Conservation (phyloP, 805 yeast genomes). For the Yamadazyma sp. region DNA sequence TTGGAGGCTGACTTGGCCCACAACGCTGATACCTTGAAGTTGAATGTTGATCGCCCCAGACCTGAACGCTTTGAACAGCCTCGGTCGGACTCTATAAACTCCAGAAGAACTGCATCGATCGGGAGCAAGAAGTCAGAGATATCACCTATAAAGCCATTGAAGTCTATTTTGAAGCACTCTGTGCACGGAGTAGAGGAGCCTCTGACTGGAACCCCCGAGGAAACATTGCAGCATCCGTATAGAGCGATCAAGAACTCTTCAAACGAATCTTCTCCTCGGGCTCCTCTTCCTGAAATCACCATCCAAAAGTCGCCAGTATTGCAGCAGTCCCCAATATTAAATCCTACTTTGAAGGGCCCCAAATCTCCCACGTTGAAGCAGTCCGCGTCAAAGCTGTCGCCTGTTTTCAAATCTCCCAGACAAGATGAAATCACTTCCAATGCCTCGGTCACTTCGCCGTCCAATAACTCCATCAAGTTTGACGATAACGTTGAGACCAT, state of each 20-base stretch:
- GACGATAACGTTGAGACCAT: slow-evolving; percentile 39
- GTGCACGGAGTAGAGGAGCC: slow-evolving; percentile 7
- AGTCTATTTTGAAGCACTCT: slow-evolving; percentile 36
- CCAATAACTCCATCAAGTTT: slow-evolving; percentile 34
- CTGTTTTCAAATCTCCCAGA: slow-evolving; percentile 2
- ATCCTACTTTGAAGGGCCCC: background rate
- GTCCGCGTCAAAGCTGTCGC: too few species aligned
- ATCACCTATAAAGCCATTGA: slow-evolving; percentile 28
- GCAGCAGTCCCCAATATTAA: slow-evolving; percentile 3
- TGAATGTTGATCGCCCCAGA: slow-evolving; percentile 9
- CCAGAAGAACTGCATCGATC: slow-evolving; percentile 4
- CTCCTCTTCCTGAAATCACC: background rate
- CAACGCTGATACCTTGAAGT: slow-evolving; percentile 8
- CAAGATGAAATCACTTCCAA: slow-evolving; percentile 6
- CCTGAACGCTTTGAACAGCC: too few species aligned
- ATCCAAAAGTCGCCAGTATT: slow-evolving; percentile 4
- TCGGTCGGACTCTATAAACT: slow-evolving; percentile 11
- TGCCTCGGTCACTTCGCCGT: slow-evolving; percentile 23
- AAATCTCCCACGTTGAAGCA: slow-evolving; percentile 5
- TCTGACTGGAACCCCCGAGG: background rate
- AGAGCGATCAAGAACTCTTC: slow-evolving; percentile 12
- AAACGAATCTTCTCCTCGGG: slow-evolving; percentile 1
- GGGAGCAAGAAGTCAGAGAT: slow-evolving; percentile 3
- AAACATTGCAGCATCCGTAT: slow-evolving; percentile 21
- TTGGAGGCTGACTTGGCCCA: slow-evolving; percentile 8